Evolutionary conservation across 164 flowering plant genomes (phyloP).

Genomic region (Tetracentron sinense): DNA sequence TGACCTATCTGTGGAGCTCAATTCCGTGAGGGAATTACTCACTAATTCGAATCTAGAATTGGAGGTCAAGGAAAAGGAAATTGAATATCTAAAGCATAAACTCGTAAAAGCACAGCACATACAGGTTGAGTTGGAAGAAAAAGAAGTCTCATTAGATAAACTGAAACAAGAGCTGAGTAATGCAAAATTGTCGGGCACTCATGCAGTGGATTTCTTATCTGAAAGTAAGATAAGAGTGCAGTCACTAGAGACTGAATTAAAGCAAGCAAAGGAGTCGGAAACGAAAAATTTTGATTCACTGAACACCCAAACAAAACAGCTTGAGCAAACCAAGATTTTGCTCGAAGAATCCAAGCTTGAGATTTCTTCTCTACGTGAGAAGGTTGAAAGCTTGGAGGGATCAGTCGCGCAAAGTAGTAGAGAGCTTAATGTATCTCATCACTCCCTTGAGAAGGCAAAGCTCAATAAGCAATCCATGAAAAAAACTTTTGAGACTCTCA

Average conservation of each 20-base stretch:
- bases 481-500: constrained; percentile 28
- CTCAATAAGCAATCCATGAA: constrained; percentile 6
- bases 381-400: constrained; percentile 21
- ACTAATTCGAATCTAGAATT: constrained; percentile 26
- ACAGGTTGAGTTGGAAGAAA: constrained; percentile 24
- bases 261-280: constrained; percentile 44
- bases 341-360: constrained; percentile 61
- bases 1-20: constrained; percentile 31
- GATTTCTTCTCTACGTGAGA: constrained; percentile 30
- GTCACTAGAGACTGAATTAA: too few relatives aligned
- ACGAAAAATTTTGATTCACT: constrained; percentile 34
- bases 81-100: constrained; percentile 30
- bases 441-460: constrained; percentile 12
- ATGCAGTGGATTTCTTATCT: too few relatives aligned
- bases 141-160: constrained; percentile 11
- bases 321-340: constrained; percentile 49
- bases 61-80: constrained; percentile 21
- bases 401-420: constrained; percentile 3
- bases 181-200: too few relatives aligned
- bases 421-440: constrained; percentile 9
- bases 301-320: constrained; percentile 41
- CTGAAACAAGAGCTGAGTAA: constrained; percentile 34
- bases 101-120: constrained; percentile 27
- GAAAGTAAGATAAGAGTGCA: too few relatives aligned
- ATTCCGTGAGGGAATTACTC: constrained; percentile 24